These are phyloP conservation scores for Fusarium musae DNA, from an alignment of 2,329 filamentous ascomycete species.

Conservation along the genomic window DNA sequence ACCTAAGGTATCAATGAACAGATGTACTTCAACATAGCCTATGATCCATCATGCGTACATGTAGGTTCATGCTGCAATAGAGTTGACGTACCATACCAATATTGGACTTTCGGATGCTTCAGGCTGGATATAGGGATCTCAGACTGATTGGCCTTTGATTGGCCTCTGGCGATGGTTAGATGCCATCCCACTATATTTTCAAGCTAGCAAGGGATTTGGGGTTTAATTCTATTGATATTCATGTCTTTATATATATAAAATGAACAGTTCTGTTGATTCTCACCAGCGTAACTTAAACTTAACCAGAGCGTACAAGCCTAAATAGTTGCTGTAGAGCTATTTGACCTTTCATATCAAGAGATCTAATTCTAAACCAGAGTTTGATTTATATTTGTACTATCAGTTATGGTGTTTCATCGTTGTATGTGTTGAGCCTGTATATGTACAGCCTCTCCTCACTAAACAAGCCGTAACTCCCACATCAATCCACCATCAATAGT, in stretches of 20 bases:
- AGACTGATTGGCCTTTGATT: too few relatives aligned
- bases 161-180: too few relatives aligned
- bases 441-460: background rate
- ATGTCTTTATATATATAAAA: background rate
- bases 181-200: background rate
- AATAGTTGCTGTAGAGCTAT: too few relatives aligned
- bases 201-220: too few relatives aligned
- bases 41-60: background rate
- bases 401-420: background rate
- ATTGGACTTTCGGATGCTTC: background rate
- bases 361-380: rapidly evolving
- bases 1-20: too few relatives aligned
- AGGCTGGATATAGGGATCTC: too few relatives aligned
- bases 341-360: background rate
- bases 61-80: background rate
- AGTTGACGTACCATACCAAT: too few relatives aligned
- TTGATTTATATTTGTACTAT: too few relatives aligned
- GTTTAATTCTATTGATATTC: background rate
- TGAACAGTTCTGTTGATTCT: background rate
- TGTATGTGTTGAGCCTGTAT: background rate
- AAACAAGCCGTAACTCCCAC: background rate
- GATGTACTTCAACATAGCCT: rapidly evolving
- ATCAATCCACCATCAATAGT: background rate
- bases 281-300: background rate
- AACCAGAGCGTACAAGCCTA: too few relatives aligned